Evolutionary conservation across 2,329 filamentous ascomycete species (phyloP), one percentile per base, ranked within the genome.

Genomic region (Pezicula neosporulosa): DNA sequence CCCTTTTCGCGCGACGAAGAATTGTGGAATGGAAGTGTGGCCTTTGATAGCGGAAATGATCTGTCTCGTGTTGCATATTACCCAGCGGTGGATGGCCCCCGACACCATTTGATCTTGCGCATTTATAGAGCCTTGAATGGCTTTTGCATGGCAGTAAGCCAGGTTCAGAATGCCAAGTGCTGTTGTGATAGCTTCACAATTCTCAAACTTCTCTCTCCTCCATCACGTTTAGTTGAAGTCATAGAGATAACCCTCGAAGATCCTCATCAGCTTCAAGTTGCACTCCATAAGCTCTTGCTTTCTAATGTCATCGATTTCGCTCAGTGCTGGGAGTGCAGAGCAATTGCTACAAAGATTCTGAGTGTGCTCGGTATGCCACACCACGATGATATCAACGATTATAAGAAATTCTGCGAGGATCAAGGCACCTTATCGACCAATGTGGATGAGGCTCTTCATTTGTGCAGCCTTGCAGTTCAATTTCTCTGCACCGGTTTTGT

Each of bases 391-490:
- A 21, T 44, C 6, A 21, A 44, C 16, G 41, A 9, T 28, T 3
- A 21, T 24, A 15, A 16, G n/a, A n/a, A 30, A 15, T 30, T 16
- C 21, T 21, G 21, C 5, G 21, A 21, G 21, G 21, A 21, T 21
- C 21, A 21, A 21, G 21, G 21, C 5, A 21, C 5, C 21, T 3
- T 21, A 21, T 21, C 21, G 21, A 21, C 3, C 5, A 5, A 21
- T 28, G 21, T 16, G 7, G 18, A 28, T 12, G 10, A 44, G 15
- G n/a, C 24, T 7, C 7, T 48, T 38, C 30, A 48, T 41, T 24
- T 39, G 16, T 48, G 35, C 41, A 44, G 33, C 28, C 24, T 56
- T 15, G 53, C 51, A n/a, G 44, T 51, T 28, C 57, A 59, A 38
- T 47, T 54, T 35, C 38, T 56, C 5, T 35, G 12, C 16, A 19